Evolutionary conservation across 148 eudicot genomes (phyloP).

Genomic region (Heliamphora exappendiculata): DNA sequence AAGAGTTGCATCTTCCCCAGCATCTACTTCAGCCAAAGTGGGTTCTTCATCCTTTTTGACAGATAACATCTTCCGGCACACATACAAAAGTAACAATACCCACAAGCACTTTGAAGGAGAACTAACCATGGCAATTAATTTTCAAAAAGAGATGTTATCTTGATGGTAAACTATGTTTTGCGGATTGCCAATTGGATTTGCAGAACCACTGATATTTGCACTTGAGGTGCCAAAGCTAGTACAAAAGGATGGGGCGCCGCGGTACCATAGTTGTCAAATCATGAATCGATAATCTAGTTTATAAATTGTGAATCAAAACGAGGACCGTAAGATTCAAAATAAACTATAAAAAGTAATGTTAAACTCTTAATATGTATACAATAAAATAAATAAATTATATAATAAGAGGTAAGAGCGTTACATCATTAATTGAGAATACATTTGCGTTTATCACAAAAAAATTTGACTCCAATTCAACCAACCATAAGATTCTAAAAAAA

Average conservation of each 20-base stretch:
- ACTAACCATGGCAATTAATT: not conserved
- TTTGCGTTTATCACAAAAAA: too few species aligned
- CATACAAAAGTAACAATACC: constrained; percentile 15
- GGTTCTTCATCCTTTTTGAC: constrained; percentile 34
- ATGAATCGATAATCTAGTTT: too few species aligned
- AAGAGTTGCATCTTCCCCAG: constrained; percentile 41
- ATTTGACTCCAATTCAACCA: too few species aligned
- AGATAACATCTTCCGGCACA: constrained; percentile 66
- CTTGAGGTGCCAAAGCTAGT: constrained; percentile 72
- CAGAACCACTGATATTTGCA: constrained; percentile 68
- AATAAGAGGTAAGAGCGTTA: too few species aligned
- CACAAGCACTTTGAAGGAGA: constrained; percentile 2
- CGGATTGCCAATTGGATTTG: constrained; percentile 15
- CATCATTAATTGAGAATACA: too few species aligned
- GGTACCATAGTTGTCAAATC: too few species aligned
- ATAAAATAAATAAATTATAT: too few species aligned
- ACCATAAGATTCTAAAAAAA: too few species aligned
- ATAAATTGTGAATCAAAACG: too few species aligned
- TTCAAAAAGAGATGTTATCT: not conserved
- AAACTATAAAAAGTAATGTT: too few species aligned
- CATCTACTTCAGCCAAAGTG: constrained; percentile 28
- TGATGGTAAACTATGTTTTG: constrained; percentile 5
- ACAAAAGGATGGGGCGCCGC: constrained; percentile 65
- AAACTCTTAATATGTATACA: too few species aligned
- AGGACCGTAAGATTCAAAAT: too few species aligned